These are phyloP conservation scores for Aspergillus puulaauensis DNA, from an alignment of 2,329 filamentous ascomycete species.

Conservation along the genomic window DNA sequence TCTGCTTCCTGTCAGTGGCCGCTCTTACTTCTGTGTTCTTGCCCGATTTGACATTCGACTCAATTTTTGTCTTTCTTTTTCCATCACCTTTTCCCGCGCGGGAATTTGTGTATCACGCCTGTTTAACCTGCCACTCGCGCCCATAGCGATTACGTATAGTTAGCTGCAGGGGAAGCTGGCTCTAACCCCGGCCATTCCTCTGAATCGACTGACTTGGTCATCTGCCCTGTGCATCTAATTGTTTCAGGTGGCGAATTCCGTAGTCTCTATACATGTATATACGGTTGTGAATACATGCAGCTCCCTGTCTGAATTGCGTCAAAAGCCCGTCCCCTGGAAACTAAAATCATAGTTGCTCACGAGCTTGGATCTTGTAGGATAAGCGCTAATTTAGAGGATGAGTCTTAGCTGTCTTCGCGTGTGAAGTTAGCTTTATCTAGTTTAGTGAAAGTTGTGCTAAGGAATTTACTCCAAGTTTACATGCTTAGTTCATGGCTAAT, in stretches of 20 bases:
- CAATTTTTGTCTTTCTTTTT: conserved; percentile 8
- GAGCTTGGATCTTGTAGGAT: too few species aligned
- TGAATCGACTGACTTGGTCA: conserved; percentile 8
- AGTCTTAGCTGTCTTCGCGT: too few species aligned
- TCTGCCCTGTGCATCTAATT: background rate
- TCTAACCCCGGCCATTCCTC: conserved; percentile 7
- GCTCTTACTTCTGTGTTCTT: conserved; percentile 11
- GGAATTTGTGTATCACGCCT: conserved; percentile 16
- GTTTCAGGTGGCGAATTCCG: background rate
- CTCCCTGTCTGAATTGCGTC: too few species aligned
- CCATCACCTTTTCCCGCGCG: background rate
- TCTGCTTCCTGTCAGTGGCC: conserved; percentile 16
- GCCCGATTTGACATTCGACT: background rate
- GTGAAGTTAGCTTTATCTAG: too few species aligned
- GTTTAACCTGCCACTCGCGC: background rate
- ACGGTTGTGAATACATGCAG: too few species aligned
- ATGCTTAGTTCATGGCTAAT: too few species aligned
- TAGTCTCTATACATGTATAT: background rate
- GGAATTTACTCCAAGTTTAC: too few species aligned
- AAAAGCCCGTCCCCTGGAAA: too few species aligned
- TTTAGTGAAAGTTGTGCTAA: too few species aligned
- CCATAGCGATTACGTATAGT: conserved; percentile 9
- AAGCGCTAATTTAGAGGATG: too few species aligned
- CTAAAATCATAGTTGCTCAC: too few species aligned
- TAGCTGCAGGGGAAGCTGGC: conserved; percentile 15